A percentile compares a stretch with the other conserved stretches of the same genome.
Conservation (phyloP, 768 basidiomycete genomes). For the Candolleomyces aberdarensis region DNA sequence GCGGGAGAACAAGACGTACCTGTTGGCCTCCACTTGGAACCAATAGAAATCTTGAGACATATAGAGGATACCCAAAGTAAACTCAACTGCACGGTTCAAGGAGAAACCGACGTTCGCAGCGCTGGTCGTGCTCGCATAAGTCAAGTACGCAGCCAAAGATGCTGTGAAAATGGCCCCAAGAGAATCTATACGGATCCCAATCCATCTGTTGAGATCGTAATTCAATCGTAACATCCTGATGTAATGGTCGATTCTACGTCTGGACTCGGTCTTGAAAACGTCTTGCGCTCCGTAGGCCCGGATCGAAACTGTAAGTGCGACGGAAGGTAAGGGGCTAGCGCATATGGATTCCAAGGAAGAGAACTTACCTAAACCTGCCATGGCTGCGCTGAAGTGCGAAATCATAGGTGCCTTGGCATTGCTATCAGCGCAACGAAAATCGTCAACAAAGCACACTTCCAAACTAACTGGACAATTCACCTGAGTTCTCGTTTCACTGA, state of each 20-base stretch:
- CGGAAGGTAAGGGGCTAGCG: neutral
- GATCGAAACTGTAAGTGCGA: slow-evolving; percentile 39
- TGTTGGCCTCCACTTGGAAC: slow-evolving; percentile 34
- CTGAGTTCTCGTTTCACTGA: slow-evolving; percentile 48
- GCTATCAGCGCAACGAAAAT: slow-evolving; percentile 11
- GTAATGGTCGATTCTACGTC: slow-evolving; percentile 52
- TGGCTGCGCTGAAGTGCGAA: slow-evolving; percentile 45
- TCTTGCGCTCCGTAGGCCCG: slow-evolving; percentile 62
- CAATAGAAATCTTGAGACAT: slow-evolving; percentile 41
- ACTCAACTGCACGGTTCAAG: slow-evolving; percentile 57
- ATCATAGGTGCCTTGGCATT: slow-evolving; percentile 36
- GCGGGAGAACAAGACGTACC: slow-evolving; percentile 21
- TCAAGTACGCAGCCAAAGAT: slow-evolving; percentile 52
- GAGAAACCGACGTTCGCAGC: slow-evolving; percentile 49
- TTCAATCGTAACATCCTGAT: slow-evolving; percentile 41
- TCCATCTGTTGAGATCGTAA: slow-evolving; percentile 47
- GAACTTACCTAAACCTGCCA: slow-evolving; percentile 49
- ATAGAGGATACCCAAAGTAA: slow-evolving; percentile 54
- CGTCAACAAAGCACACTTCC: neutral
- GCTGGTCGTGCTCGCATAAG: slow-evolving; percentile 39
- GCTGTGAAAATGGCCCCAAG: slow-evolving; percentile 56
- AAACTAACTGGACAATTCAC: slow-evolving; percentile 23
- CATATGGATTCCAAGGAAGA: neutral
- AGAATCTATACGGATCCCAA: slow-evolving; percentile 52
- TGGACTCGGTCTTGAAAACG: slow-evolving; percentile 40